A percentile compares a stretch with the other conserved stretches of the same genome.
phyloP scores from a whole-genome alignment of 2,329 filamentous ascomycete species.

The Pseudogymnoascus sp. region DNA sequence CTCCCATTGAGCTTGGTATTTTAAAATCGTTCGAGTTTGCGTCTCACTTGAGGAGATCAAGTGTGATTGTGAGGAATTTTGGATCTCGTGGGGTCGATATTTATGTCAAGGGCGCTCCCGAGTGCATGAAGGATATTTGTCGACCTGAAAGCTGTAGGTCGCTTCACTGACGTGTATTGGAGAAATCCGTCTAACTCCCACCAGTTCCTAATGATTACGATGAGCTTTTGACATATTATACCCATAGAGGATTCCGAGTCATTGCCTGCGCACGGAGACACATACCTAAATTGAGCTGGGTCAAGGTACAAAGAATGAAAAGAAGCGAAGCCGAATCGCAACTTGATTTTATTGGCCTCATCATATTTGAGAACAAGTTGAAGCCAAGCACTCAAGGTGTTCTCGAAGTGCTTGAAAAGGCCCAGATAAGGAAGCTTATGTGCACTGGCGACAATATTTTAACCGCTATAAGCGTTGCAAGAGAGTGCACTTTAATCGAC shows the following conservation, averaged over 20 bases:
- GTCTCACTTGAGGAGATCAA: slow-evolving; percentile 83
- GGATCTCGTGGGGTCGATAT: slow-evolving; percentile 77
- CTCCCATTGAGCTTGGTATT: slow-evolving; percentile 76
- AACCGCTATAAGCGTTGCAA: slow-evolving; percentile 89
- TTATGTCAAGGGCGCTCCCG: slow-evolving; percentile 93
- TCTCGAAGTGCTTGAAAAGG: slow-evolving; percentile 71
- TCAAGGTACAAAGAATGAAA: slow-evolving; percentile 90
- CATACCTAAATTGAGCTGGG: slow-evolving; percentile 80
- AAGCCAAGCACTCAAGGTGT: slow-evolving; percentile 80
- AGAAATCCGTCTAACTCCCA: slow-evolving; percentile 13
- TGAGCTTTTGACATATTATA: slow-evolving; percentile 81
- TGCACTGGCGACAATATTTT: slow-evolving; percentile 97
- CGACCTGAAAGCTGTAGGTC: slow-evolving; percentile 64
- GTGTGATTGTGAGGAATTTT: slow-evolving; percentile 85
- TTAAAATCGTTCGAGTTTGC: slow-evolving; percentile 91
- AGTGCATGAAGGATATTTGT: slow-evolving; percentile 94
- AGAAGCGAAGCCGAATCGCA: slow-evolving; percentile 75
- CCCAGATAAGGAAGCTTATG: slow-evolving; percentile 87
- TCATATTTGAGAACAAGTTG: slow-evolving; percentile 97
- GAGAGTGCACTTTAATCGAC: slow-evolving; percentile 80
- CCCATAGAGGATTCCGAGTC: slow-evolving; percentile 90
- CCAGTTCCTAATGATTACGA: slow-evolving; percentile 80
- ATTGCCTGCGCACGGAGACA: slow-evolving; percentile 92
- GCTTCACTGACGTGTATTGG: neutral
- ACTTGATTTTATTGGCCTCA: slow-evolving; percentile 88